Base-by-base conservation (phyloP, 768 basidiomycete genomes). In the Mycena leptocephala region DNA sequence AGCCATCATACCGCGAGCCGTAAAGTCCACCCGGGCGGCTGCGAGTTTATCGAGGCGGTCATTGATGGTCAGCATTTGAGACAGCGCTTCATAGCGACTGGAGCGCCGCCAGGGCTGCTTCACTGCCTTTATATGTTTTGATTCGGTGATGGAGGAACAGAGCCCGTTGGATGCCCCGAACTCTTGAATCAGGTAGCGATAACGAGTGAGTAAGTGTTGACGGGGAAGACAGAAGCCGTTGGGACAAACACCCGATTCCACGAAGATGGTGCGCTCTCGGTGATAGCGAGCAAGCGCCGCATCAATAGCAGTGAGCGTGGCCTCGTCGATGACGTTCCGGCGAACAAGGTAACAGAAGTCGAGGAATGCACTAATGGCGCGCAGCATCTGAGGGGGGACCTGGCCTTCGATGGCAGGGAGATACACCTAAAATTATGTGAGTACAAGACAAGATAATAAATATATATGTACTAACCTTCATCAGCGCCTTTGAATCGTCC, bases 401-500 rank as follows among this genome's bases (percentile, higher is more conserved):
- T 81, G 80, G 0, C 83, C 85, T 3, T 70, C 72, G 37, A 85
- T 81, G 1, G 83, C 83, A 0, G 83, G 74, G 16, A 85, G 75
- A 76, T 78, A 81, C 1, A 86, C 84, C 82, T 7, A 1, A 22
- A 41, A 65, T 24, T 51, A 20, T 9, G 20, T 61, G 22, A 39
- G 24, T 1, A 22, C 22, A 18, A 20, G 30, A 26, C n/a, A 22
- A 16, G 24, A 0, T 24, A 5, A n/a, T 14, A 59, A 10, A 59
- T 5, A 61, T 56, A 30, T 56, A 5, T 39, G 35, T 9, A 20
- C 56, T 11, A 32, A 85, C 85, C 82, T 87, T 87, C 84, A 87
- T 87, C 6, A 87, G 67, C 0, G 80, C 84, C 35, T 88, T 87
- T 2, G 83, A 87, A 26, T 87, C 83, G 46, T 87, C 73, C 5